Percentiles rank a stretch among this genome's conserved stretches.
Evolutionary conservation across 176 grass and related monocot species (phyloP).

Genomic region (Musa beccarii): DNA sequence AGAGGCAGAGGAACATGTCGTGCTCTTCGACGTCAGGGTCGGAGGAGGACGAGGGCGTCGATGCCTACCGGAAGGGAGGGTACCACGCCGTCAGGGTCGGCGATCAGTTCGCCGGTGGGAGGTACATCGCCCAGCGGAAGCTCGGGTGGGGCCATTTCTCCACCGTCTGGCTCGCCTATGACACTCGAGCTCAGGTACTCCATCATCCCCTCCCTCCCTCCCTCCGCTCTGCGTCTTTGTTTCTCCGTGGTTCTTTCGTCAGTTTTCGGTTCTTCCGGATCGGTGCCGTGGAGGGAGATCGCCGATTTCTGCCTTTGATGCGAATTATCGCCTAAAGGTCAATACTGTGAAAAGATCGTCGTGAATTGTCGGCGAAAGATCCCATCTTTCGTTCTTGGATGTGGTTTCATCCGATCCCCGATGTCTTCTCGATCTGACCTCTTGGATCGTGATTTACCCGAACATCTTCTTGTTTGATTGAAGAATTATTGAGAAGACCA

Average conservation of each 20-base stretch:
- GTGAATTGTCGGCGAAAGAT: not conserved
- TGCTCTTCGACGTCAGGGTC: slow-evolving; percentile 58
- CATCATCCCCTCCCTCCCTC: not conserved
- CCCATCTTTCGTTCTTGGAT: not conserved
- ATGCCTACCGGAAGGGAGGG: slow-evolving; percentile 84
- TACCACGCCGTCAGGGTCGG: slow-evolving; percentile 87
- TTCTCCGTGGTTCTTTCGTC: not conserved
- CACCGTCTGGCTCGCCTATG: slow-evolving; percentile 94
- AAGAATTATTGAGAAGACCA: not conserved
- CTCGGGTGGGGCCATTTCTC: slow-evolving; percentile 98
- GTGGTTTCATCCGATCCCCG: not conserved
- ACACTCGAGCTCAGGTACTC: slow-evolving; percentile 47
- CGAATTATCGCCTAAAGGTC: not conserved
- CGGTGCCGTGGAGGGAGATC: not conserved
- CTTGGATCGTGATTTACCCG: not conserved
- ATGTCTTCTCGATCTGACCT: not conserved
- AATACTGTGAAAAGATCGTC: not conserved
- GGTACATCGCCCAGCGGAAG: slow-evolving; percentile 85
- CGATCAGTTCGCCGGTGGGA: slow-evolving; percentile 62
- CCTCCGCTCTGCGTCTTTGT: not conserved
- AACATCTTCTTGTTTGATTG: not conserved
- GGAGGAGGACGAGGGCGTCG: slow-evolving; percentile 89
- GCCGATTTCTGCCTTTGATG: not conserved
- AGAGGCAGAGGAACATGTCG: slow-evolving; percentile 31
- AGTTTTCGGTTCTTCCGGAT: not conserved